These are phyloP conservation scores for Anacardium occidentale DNA, from an alignment of 345 rosid species.

Conservation along the genomic window DNA sequence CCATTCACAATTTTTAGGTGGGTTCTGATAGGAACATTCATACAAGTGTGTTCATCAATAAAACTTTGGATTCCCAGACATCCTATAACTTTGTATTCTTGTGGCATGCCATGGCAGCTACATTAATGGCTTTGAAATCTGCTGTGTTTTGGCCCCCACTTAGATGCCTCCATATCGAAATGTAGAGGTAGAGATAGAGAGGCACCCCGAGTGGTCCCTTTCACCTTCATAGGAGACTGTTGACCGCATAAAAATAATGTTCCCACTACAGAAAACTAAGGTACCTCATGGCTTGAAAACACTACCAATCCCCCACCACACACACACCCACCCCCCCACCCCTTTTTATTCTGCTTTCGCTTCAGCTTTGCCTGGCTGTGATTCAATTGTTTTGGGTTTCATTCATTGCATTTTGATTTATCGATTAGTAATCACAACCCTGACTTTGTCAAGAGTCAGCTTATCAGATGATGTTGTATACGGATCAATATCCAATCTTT, in stretches of 20 bases:
- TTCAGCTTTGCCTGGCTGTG: no score
- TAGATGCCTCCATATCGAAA: constrained; percentile 29
- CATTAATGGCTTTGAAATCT: constrained; percentile 30
- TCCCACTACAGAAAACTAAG: background rate
- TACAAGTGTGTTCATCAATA: constrained; percentile 1
- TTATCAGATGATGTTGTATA: no score
- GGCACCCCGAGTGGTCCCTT: constrained; percentile 26
- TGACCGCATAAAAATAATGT: background rate
- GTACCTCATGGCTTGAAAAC: background rate
- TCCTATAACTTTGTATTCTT: constrained; percentile 34
- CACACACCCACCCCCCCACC: no score
- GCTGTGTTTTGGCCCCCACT: constrained; percentile 29
- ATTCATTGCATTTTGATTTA: no score
- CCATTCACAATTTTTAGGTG: constrained; percentile 8
- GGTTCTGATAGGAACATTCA: constrained; percentile 15
- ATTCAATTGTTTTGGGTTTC: background rate
- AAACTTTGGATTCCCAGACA: constrained; percentile 42
- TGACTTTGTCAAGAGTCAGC: no score
- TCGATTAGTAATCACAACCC: background rate
- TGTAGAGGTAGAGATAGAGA: background rate
- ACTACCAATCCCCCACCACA: no score
- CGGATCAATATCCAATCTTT: no score
- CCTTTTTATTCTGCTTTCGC: no score
- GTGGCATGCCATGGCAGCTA: constrained; percentile 33
- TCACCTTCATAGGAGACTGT: background rate